Evolutionary conservation across 495 filamentous ascomycete genomes (phyloP).

Genomic region (Neohortaea acidophila): DNA sequence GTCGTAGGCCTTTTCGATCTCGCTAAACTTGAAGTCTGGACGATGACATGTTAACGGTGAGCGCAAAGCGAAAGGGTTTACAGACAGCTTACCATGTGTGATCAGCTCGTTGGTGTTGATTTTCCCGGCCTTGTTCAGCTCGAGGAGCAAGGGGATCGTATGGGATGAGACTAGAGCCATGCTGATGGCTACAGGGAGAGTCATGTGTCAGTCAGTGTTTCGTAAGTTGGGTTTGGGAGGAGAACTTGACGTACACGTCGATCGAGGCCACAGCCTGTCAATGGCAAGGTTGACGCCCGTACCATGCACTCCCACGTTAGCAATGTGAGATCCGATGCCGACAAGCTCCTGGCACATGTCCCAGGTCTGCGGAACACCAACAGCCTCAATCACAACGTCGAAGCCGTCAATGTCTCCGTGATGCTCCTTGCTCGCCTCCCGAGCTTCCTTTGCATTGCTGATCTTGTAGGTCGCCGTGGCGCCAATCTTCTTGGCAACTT

Average conservation of each 20-base stretch:
- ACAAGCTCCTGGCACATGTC: constrained; percentile 35
- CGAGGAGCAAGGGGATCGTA: constrained; percentile 31
- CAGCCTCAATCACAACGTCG: constrained; percentile 41
- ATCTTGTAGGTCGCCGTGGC: constrained; percentile 24
- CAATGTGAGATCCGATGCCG: constrained; percentile 35
- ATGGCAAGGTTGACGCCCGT: constrained; percentile 29
- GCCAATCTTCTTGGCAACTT: constrained; percentile 30
- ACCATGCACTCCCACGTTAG: constrained; percentile 39
- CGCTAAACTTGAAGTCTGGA: constrained; percentile 24
- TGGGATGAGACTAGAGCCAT: constrained; percentile 30
- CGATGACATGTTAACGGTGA: too few species aligned
- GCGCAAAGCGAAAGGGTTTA: too few species aligned
- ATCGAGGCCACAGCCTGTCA: constrained; percentile 18
- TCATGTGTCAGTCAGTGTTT: too few species aligned
- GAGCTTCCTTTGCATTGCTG: constrained; percentile 23
- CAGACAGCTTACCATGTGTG: constrained; percentile 27
- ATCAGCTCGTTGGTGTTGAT: constrained; percentile 28
- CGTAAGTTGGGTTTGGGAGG: not conserved
- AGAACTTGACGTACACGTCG: not conserved
- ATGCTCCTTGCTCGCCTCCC: constrained; percentile 22
- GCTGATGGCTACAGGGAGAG: constrained; percentile 1
- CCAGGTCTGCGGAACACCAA: constrained; percentile 35
- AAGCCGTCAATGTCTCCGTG: constrained; percentile 29
- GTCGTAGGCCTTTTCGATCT: constrained; percentile 29
- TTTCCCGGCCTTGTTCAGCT: constrained; percentile 27